Evolutionary conservation across 2,329 filamentous ascomycete genomes (phyloP).

Genomic region (Phaeosphaeriaceae sp.): DNA sequence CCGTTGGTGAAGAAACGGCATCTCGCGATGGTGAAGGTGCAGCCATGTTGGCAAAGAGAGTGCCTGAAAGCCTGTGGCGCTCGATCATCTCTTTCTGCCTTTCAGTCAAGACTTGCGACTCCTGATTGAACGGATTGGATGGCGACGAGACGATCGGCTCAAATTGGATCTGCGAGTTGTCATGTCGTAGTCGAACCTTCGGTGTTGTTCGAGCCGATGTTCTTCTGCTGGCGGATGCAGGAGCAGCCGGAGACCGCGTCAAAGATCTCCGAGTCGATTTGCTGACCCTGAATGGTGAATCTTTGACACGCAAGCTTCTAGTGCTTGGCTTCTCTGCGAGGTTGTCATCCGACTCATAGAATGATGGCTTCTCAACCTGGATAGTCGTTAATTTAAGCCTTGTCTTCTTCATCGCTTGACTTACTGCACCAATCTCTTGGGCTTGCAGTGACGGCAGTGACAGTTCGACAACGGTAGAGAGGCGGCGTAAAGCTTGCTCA

Average conservation of each 20-base stretch:
- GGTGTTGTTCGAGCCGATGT: slow-evolving; percentile 40
- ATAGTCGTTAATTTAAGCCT: slow-evolving; percentile 44
- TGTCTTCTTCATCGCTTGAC: slow-evolving; percentile 49
- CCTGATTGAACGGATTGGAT: slow-evolving; percentile 54
- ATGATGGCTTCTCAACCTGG: slow-evolving; percentile 28
- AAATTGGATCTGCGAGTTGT: slow-evolving; percentile 85
- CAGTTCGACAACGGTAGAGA: slow-evolving; percentile 65
- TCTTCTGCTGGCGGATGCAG: slow-evolving; percentile 28
- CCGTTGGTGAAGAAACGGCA: slow-evolving; percentile 30
- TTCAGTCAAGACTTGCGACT: slow-evolving; percentile 80
- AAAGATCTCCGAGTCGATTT: slow-evolving; percentile 31
- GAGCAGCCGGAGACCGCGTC: slow-evolving; percentile 35
- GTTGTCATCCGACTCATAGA: slow-evolving; percentile 52
- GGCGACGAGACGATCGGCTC: slow-evolving; percentile 71
- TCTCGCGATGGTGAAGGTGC: slow-evolving; percentile 26
- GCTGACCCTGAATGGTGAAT: slow-evolving; percentile 36
- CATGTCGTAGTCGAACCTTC: slow-evolving; percentile 71
- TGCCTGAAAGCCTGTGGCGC: slow-evolving; percentile 70
- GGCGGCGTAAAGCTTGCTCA: slow-evolving; percentile 66
- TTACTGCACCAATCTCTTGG: slow-evolving; percentile 46
- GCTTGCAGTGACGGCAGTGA: slow-evolving; percentile 58
- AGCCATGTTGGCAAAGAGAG: slow-evolving; percentile 71
- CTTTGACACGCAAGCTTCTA: slow-evolving; percentile 32
- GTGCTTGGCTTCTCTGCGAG: slow-evolving; percentile 15
- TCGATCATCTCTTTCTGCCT: slow-evolving; percentile 80